Percentiles rank a stretch among this genome's conserved stretches.
Conservation (phyloP, 2,329 filamentous ascomycete species). For the Sclerotinia sclerotiorum region DNA sequence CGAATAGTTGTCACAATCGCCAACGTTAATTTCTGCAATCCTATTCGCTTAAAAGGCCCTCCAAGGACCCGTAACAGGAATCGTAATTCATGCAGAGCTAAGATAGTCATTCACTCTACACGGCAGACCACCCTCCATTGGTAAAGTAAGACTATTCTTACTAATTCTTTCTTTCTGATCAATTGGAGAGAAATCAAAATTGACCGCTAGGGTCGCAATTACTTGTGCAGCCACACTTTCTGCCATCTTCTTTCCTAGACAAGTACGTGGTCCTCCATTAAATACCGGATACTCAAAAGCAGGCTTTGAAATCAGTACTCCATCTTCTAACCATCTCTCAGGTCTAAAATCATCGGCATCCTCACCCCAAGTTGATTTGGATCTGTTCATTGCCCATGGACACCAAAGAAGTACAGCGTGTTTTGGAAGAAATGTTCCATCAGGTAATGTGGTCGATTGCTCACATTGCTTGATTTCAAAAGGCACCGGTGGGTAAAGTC, state of each 20-base stretch:
- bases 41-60: background rate
- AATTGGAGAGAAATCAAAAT: conserved; percentile 52
- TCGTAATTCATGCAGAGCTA: background rate
- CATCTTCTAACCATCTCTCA: conserved; percentile 54
- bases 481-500: conserved; percentile 63
- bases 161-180: conserved; percentile 51
- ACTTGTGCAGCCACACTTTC: conserved; percentile 59
- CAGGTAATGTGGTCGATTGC: conserved; percentile 53
- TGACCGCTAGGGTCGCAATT: conserved; percentile 49
- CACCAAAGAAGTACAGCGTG: conserved; percentile 61
- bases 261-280: conserved; percentile 61
- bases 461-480: conserved; percentile 65
- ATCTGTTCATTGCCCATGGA: conserved; percentile 63
- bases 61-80: too few relatives aligned
- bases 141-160: conserved; percentile 61
- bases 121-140: conserved; percentile 62
- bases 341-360: conserved; percentile 58
- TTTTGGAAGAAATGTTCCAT: conserved; percentile 58
- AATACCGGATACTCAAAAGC: conserved; percentile 63
- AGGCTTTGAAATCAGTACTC: conserved; percentile 47
- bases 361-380: conserved; percentile 54
- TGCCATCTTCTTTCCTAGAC: conserved; percentile 64
- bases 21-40: background rate
- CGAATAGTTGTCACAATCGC: background rate
- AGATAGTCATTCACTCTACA: conserved; percentile 24